Evolutionary conservation across 2,329 filamentous ascomycete genomes (phyloP), one percentile per base, ranked within the genome.

Genomic region (Xylaria sp.): DNA sequence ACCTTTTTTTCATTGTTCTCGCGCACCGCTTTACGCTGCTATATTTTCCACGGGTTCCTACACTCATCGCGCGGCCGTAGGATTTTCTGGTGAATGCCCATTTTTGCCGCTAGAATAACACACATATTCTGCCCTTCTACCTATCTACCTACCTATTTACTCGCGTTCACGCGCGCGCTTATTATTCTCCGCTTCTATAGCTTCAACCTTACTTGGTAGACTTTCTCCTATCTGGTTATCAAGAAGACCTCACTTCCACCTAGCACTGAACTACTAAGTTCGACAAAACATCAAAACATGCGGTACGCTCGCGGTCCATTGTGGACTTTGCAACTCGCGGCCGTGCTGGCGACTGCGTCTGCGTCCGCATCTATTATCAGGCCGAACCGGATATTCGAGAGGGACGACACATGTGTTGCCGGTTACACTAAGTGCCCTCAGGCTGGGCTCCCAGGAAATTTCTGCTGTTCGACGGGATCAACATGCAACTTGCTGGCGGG

Each of bases 401-500:
- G 85, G 65, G 78, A 80, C 53, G 80, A 81, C 48, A 84, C 82
- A 44, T 92, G 90, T 79, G 80, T 84, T 46, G 83, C 85, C 42
- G 75, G 82, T 59, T 85, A 88, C 65, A 78, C 80, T 20, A 82
- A 83, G 72, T 93, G 91, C 76, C 79, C 85, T 28, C 77, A 79
- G 63, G 69, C 80, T 33, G 82, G 81, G 36, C 83, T 92, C 26
- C 90, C 91, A 1, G 82, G 81, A 60, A 83, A 86, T 77, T 93
- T 94, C 77, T 93, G 91, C 82, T 94, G 92, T 76, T 79, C 85
- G 3, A 69, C 79, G 33, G 79, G 77, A 20, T 81, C 84, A 6
- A 83, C 77, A 2, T 94, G 92, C 80, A 81, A 88, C 48, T 74
- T 84, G 1, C 84, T 94, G 56, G 90, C 90, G 11, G 87, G 82